Evolutionary conservation across 805 yeast species (phyloP), one percentile per base, ranked within the genome.

Genomic region (Pichia manshurica): DNA sequence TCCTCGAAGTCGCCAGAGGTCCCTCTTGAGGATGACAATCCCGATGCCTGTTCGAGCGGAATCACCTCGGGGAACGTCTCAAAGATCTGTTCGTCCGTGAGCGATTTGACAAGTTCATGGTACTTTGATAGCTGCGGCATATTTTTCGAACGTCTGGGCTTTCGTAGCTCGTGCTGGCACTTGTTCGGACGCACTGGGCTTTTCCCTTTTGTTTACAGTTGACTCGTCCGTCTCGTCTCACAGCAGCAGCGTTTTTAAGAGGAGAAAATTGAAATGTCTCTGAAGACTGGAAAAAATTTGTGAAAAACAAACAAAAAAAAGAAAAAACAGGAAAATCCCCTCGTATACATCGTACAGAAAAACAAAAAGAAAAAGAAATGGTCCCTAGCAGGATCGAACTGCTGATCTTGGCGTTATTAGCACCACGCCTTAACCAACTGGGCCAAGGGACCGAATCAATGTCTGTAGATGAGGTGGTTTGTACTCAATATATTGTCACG

Each of bases 321-420:
- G 20, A 16, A 17, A 34, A 36, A 17, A 36, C 6, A 16, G 15
- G 9, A 15, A 12, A 23, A 34, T 4, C 20, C 10, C 29, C 20
- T 25, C 29, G 29, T 25, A 10, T 25, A 25, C 29, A 10, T 25
- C 17, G 29, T 23, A 15, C 12, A 19, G 28, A 41, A 34, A 5
- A 40, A 4, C 12, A 25, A 28, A 8, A 16, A 15, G 17, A 45
- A 46, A 55, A 63, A 58, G 40, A 58, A 67, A 61, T 81, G 87
- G 79, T 81, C 84, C 84, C 84, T 80, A 79, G 84, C 87, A 78
- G 87, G 87, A 79, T 81, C 87, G 87, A 81, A 81, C 87, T 78
- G 87, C 84, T 79, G 87, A 81, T 80, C 87, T 63, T 63, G 67
- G 70, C 70, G 70, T 66, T 66, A 66, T 67, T 67, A 67, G 71